Percentiles rank a stretch among this genome's conserved stretches.
These are phyloP conservation scores for Asparagopsis taxiformis DNA, from an alignment of 31 red algal genomes.

Conservation along the genomic window DNA sequence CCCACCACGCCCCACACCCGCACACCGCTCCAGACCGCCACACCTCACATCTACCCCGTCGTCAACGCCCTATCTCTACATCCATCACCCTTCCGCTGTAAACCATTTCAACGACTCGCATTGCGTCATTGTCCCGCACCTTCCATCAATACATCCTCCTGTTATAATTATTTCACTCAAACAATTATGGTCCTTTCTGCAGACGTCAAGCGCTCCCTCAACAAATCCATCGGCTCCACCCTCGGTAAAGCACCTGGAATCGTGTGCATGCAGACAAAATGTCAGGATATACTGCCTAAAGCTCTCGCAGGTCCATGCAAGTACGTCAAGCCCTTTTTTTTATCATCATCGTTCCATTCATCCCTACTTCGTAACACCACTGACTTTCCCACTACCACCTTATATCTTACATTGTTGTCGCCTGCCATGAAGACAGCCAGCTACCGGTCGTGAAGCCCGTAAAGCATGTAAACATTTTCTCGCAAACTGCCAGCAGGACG, in stretches of 20 bases:
- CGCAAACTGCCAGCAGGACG: slow-evolving; percentile 26
- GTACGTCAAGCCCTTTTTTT: background rate
- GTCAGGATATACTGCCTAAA: slow-evolving; percentile 29
- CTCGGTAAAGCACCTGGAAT: slow-evolving; percentile 12
- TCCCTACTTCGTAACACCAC: too few relatives aligned
- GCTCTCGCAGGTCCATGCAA: slow-evolving; percentile 9
- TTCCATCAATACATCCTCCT: too few relatives aligned
- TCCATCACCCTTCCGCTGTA: too few relatives aligned
- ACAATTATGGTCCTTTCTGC: background rate
- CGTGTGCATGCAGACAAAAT: slow-evolving; percentile 27
- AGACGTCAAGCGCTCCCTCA: slow-evolving; percentile 19
- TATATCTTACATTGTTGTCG: too few relatives aligned
- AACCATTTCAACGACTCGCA: too few relatives aligned
- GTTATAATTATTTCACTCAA: too few relatives aligned
- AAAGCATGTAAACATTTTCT: slow-evolving; percentile 19
- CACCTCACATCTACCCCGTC: too few relatives aligned
- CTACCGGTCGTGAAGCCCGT: slow-evolving; percentile 9
- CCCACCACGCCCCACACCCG: too few relatives aligned
- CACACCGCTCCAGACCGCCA: too few relatives aligned
- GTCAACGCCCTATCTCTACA: too few relatives aligned
- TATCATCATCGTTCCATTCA: background rate
- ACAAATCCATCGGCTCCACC: background rate
- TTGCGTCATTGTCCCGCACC: too few relatives aligned
- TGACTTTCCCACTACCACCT: too few relatives aligned
- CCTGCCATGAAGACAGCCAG: slow-evolving; percentile 8